These are phyloP conservation scores for Russula sp. DNA, from an alignment of 768 basidiomycete species.

Conservation along the genomic window DNA sequence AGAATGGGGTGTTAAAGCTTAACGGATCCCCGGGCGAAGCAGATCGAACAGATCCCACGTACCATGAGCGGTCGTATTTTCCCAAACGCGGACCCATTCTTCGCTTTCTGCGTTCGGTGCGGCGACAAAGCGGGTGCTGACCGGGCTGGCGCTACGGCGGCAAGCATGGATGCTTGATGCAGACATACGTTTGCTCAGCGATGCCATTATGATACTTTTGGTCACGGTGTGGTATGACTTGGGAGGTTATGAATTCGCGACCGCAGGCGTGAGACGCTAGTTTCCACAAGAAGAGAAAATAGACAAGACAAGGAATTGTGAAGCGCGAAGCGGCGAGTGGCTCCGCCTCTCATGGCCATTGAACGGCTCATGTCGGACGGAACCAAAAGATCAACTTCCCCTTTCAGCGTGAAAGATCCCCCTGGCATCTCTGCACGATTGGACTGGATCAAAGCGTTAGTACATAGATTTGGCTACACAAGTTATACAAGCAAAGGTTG, in stretches of 20 bases:
- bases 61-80: conserved; percentile 53
- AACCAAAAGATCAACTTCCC: background rate
- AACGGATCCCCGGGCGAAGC: background rate
- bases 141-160: conserved; percentile 21
- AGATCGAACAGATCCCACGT: conserved; percentile 16
- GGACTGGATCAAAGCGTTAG: background rate
- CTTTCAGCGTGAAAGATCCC: background rate
- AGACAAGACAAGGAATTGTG: background rate
- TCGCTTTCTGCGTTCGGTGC: conserved; percentile 37
- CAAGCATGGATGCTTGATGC: conserved; percentile 27
- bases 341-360: too few species aligned
- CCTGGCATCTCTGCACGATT: too few species aligned
- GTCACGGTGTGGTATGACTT: background rate
- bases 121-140: conserved; percentile 23
- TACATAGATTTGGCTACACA: background rate
- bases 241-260: too few species aligned
- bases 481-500: background rate
- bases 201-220: conserved; percentile 23
- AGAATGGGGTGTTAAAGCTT: background rate
- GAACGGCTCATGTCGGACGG: background rate
- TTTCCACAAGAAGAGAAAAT: background rate
- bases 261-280: background rate
- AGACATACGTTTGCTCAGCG: conserved; percentile 31
- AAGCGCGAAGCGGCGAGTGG: background rate
- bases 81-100: conserved; percentile 58